Evolutionary conservation across 805 yeast species (phyloP), one percentile per base, ranked within the genome.

Genomic region (Dipodascus albidus): DNA sequence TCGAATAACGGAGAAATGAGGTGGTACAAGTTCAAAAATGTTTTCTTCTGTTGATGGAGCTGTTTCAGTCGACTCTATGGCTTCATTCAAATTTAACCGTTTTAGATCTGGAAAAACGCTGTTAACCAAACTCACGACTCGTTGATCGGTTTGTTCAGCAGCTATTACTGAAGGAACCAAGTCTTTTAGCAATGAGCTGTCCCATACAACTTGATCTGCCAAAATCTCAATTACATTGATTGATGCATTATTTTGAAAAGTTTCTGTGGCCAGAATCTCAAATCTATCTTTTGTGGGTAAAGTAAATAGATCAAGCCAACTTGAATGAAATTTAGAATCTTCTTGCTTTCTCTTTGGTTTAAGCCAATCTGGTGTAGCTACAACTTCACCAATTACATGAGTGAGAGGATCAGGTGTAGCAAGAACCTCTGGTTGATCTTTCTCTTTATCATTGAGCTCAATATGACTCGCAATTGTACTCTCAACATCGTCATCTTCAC

Each of bases 121-220:
- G 33, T 24, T 47, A 15, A 22, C 41, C 19, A 24, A 33, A 31
- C n/a, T 54, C 1, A 61, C 42, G 14, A 59, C 49, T 2, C 53
- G 17, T 2, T 47, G 50, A 51, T 55, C 58, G 1, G 62, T 59
- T 1, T 52, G 44, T 14, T 50, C 52, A 15, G 49, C 23, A 17
- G 19, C 21, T 11, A 20, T 41, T 2, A 9, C 23, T 2, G 53
- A 51, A 1, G 65, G 62, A 15, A 60, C 33, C 17, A 61, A 53
- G 3, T 56, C 55, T 8, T 48, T 33, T 11, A 67, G 53, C 22
- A 60, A 31, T 2, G 67, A 66, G 35, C 60, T 57, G 50, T 70
- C 72, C 69, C 70, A 70, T 1, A 68, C 70, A n/a, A 67, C 54
- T 51, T 68, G 70, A 19, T 66, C 66, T 17, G 65, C 53, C 22